phyloP scores from a whole-genome alignment of 2,329 filamentous ascomycete species.

The Volutella citrinella region DNA sequence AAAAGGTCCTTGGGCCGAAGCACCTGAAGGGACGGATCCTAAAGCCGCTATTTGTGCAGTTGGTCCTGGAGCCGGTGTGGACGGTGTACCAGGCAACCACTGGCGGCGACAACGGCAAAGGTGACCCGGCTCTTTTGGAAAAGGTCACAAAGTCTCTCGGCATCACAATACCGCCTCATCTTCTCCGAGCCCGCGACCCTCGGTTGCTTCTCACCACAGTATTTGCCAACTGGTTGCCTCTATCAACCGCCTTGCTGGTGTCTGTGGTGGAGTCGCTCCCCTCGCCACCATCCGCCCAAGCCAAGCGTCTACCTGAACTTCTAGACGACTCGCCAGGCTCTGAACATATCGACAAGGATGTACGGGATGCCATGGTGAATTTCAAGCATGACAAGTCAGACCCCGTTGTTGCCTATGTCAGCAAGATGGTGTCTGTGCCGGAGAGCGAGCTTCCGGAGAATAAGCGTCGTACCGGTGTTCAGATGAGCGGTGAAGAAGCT shows the following conservation, averaged over 20 bases:
- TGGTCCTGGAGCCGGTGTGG: slow-evolving; percentile 95
- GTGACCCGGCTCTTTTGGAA: slow-evolving; percentile 77
- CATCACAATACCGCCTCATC: slow-evolving; percentile 78
- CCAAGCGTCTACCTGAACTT: slow-evolving; percentile 73
- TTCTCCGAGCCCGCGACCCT: slow-evolving; percentile 80
- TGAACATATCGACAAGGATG: slow-evolving; percentile 61
- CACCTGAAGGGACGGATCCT: slow-evolving; percentile 88
- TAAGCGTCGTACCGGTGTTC: slow-evolving; percentile 62
- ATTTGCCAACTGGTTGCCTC: slow-evolving; percentile 84
- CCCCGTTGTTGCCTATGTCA: slow-evolving; percentile 90
- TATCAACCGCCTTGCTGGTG: slow-evolving; percentile 89
- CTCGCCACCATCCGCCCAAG: slow-evolving; percentile 77
- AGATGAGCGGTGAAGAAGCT: slow-evolving; percentile 85
- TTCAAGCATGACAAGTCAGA: slow-evolving; percentile 70
- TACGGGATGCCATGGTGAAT: slow-evolving; percentile 78
- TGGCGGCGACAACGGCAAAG: slow-evolving; percentile 77
- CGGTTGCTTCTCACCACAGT: slow-evolving; percentile 80
- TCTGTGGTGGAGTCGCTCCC: slow-evolving; percentile 93
- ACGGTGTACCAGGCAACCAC: slow-evolving; percentile 89
- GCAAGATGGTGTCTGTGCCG: slow-evolving; percentile 95
- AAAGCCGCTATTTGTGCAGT: slow-evolving; percentile 96
- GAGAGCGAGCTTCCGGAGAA: slow-evolving; percentile 90
- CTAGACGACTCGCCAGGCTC: slow-evolving; percentile 77
- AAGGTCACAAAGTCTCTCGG: slow-evolving; percentile 93
- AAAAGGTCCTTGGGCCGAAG: slow-evolving; percentile 84